Conservation (phyloP, 2,329 filamentous ascomycete species). For the Scedosporium dehoogii region DNA sequence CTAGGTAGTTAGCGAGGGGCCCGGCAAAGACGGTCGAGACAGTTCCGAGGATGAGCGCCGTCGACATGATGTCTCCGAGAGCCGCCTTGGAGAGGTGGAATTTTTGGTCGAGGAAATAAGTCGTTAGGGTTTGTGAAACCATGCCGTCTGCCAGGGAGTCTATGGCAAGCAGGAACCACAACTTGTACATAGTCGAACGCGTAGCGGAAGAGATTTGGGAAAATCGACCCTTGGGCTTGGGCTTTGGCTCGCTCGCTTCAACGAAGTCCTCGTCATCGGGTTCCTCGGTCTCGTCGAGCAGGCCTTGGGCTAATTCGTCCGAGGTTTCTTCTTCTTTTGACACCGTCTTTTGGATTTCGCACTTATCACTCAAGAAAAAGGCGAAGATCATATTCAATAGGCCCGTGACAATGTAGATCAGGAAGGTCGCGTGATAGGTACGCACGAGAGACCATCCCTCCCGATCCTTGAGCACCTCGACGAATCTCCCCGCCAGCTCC, state of each 20-base stretch:
- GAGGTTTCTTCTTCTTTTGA: conserved; percentile 11
- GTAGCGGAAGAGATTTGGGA: conserved; percentile 48
- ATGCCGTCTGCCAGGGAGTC: conserved; percentile 59
- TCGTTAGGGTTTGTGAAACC: conserved; percentile 47
- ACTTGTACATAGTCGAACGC: conserved; percentile 47
- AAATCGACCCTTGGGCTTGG: conserved; percentile 26
- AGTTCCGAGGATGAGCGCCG: conserved; percentile 42
- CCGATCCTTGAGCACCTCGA: conserved; percentile 34
- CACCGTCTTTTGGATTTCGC: conserved; percentile 31
- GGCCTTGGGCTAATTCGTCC: conserved; percentile 13
- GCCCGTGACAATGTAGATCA: conserved; percentile 48
- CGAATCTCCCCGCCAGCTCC: conserved; percentile 38
- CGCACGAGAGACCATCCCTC: conserved; percentile 38
- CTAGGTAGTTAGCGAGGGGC: conserved; percentile 46
- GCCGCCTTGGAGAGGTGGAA: conserved; percentile 45
- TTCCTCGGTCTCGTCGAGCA: conserved; percentile 14
- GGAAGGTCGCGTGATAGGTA: conserved; percentile 49
- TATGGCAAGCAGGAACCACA: conserved; percentile 55
- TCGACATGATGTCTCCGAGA: conserved; percentile 49
- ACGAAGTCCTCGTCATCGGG: conserved; percentile 9
- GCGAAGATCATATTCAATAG: conserved; percentile 36
- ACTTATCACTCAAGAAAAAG: conserved; percentile 35
- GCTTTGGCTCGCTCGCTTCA: neutral
- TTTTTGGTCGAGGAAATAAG: conserved; percentile 47
- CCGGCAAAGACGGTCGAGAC: conserved; percentile 46